These are phyloP conservation scores for Trypanosoma lewisi DNA, from an alignment of 208 protist species.

Conservation along the genomic window DNA sequence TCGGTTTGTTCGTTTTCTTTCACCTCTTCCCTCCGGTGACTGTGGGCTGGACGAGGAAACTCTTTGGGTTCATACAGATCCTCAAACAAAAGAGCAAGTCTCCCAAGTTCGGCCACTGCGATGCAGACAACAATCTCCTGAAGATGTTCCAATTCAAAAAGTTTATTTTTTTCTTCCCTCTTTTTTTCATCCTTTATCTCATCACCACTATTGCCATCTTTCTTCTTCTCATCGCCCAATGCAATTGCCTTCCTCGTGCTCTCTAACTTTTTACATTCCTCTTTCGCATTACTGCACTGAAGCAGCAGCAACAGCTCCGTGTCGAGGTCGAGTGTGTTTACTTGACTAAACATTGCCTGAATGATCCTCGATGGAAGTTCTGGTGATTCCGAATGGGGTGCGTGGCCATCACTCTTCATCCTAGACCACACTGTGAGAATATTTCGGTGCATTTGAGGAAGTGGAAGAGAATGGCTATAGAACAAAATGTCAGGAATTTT, in stretches of 20 bases:
- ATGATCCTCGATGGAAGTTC: not conserved
- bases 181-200: not conserved
- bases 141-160: not conserved
- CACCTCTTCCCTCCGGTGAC: not conserved
- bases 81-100: slow-evolving; percentile 1
- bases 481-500: not conserved
- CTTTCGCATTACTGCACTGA: not conserved
- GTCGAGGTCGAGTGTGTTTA: not conserved
- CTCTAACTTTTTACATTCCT: not conserved
- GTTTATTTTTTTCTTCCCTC: not conserved
- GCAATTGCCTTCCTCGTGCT: not conserved
- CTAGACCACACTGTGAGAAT: not conserved
- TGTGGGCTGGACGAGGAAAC: not conserved
- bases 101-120: slow-evolving; percentile 10
- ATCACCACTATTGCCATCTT: not conserved
- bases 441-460: not conserved
- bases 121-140: slow-evolving; percentile 22
- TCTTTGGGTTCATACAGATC: not conserved
- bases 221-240: not conserved
- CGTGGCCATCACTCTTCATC: not conserved
- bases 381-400: not conserved
- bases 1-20: not conserved
- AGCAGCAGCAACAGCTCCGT: slow-evolving; percentile 2
- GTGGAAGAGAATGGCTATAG: slow-evolving; percentile 11
- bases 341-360: slow-evolving; percentile 1